Evolutionary conservation across 2,329 filamentous ascomycete species (phyloP), one percentile per base, ranked within the genome.

Genomic region (Uncinocarpus reesii): DNA sequence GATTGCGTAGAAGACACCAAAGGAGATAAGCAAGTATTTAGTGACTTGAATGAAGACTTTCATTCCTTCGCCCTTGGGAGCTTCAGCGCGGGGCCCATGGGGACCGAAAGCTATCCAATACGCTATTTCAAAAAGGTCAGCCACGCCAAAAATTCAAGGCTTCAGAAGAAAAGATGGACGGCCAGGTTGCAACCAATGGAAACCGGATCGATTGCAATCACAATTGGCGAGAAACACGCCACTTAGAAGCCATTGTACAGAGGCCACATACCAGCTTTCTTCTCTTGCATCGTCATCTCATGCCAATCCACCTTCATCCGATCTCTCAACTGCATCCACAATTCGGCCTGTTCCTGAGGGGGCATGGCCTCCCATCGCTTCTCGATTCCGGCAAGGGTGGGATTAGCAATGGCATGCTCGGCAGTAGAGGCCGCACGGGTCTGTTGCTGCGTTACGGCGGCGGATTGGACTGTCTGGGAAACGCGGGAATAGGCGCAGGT

Each of bases 31-130:
- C 56, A 93, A 62, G 62, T 86, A 84, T 60, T 82, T 67, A 53
- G 74, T 64, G 50, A 86, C 83, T 70, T 88, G 85, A 65, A 80
- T 73, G 63, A 84, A 76, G 60, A 96, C 76, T 68, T 82, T 89
- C 71, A 79, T 78, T 70, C 76, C 77, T 77, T 95, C 90, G 62
- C 86, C 90, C 57, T 92, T 84, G 54, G 90, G 86, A 58, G 84
- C 69, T 55, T 77, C 73, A 58, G 90, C 82, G 61, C 92, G 90
- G 60, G 92, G 92, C 51, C 92, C 92, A 71, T 98, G 92, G 64
- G 89, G 83, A 57, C 92, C 92, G 67, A 98, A 98, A 58, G 92
- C 89, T 65, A 98, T 95, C 83, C 86, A 98, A 81, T 96, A 98
- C 57, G 92, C 92, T 98, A 67, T 69, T 44, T 23, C 16, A 48